These are phyloP conservation scores for Daedalea quercina DNA, from an alignment of 768 basidiomycete species.

Conservation along the genomic window DNA sequence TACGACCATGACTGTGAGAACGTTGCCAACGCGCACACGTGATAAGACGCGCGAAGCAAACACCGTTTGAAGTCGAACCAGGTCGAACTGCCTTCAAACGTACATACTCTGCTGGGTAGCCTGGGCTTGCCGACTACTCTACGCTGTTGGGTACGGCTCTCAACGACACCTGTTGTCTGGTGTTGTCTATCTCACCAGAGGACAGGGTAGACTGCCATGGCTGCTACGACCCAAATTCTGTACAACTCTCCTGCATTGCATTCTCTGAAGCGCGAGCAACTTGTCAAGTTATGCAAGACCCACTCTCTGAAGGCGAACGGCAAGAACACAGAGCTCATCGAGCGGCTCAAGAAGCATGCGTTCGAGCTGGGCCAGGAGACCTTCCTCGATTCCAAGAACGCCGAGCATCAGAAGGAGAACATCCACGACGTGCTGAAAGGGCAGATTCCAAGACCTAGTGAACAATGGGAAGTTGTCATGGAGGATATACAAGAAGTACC, in stretches of 20 bases:
- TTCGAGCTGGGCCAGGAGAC: constrained; percentile 30
- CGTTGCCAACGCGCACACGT: neutral
- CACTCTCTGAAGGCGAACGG: constrained; percentile 75
- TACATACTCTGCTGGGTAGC: no score
- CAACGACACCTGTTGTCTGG: neutral
- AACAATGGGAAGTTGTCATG: constrained; percentile 86
- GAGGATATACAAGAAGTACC: constrained; percentile 69
- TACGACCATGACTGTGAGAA: no score
- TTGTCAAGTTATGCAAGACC: constrained; percentile 79
- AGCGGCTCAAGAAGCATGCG: constrained; percentile 63
- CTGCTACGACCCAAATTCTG: constrained; percentile 70
- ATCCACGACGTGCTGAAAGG: neutral
- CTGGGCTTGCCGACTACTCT: neutral
- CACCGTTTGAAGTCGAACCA: neutral
- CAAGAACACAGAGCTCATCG: constrained; percentile 71
- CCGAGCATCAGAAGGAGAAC: neutral
- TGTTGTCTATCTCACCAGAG: neutral
- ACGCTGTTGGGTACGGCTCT: neutral
- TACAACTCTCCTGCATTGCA: constrained; percentile 82
- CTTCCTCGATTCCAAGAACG: neutral
- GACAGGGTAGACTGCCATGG: constrained; percentile 31
- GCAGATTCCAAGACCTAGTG: constrained; percentile 52
- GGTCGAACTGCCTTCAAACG: neutral
- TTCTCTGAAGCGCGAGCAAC: constrained; percentile 79
- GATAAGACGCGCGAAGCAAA: neutral